Evolutionary conservation across 768 basidiomycete species (phyloP).

Genomic region (Leccinum rimulosum): DNA sequence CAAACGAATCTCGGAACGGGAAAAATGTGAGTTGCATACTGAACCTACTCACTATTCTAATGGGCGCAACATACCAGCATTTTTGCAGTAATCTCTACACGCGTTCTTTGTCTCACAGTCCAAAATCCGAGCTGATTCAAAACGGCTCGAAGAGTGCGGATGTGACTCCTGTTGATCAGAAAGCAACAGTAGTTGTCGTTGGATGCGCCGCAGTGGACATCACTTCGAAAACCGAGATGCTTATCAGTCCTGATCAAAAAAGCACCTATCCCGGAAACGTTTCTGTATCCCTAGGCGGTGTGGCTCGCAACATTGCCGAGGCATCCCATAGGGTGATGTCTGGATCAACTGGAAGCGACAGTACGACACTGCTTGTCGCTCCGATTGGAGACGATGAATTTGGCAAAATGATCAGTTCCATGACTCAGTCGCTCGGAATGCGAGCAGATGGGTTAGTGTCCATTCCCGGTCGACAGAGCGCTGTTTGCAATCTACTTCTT

Average conservation of each 20-base stretch:
- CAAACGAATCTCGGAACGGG: conserved; percentile 15
- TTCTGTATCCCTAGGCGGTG: conserved; percentile 76
- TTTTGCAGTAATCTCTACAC: conserved; percentile 1
- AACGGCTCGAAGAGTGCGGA: background rate
- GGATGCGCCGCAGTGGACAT: conserved; percentile 92
- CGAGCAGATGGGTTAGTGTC: conserved; percentile 74
- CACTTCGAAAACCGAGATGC: conserved; percentile 51
- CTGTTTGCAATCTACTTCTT: conserved; percentile 86
- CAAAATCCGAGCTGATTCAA: background rate
- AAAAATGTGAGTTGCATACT: conserved; percentile 16
- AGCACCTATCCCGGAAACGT: conserved; percentile 84
- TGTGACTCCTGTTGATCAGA: conserved; percentile 7
- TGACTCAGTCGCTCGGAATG: conserved; percentile 66
- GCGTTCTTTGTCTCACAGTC: background rate
- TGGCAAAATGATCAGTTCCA: conserved; percentile 60
- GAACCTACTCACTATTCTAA: background rate
- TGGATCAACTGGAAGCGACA: conserved; percentile 22
- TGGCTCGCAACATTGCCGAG: conserved; percentile 94
- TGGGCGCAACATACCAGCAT: conserved; percentile 10
- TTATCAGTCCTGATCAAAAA: conserved; percentile 38
- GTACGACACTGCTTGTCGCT: conserved; percentile 62
- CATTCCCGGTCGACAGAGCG: conserved; percentile 46
- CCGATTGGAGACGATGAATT: conserved; percentile 77
- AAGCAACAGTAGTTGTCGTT: conserved; percentile 62
- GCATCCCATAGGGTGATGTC: conserved; percentile 69